phyloP scores from a whole-genome alignment of 2,329 filamentous ascomycete species.

The Helotiales sp. region DNA sequence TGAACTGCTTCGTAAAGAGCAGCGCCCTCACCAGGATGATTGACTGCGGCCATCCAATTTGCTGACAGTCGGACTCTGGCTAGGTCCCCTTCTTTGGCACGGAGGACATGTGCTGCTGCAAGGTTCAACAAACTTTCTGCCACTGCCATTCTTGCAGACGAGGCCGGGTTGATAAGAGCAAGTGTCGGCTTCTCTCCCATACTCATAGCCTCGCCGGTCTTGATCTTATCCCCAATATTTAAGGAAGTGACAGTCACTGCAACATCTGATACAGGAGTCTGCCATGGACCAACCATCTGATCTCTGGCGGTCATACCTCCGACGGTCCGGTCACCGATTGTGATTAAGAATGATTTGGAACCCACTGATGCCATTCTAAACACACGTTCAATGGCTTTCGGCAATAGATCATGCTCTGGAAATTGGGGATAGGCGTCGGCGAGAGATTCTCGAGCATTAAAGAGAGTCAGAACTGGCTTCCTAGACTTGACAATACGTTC shows the following conservation, averaged over 20 bases:
- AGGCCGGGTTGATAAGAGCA: conserved; percentile 84
- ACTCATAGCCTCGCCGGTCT: conserved; percentile 92
- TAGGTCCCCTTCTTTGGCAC: conserved; percentile 43
- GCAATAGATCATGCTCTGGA: conserved; percentile 43
- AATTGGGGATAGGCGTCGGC: conserved; percentile 48
- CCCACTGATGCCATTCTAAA: conserved; percentile 85
- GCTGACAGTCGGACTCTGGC: conserved; percentile 84
- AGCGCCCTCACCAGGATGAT: conserved; percentile 85
- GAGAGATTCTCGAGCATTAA: conserved; percentile 68
- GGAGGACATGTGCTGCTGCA: conserved; percentile 68
- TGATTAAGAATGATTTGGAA: conserved; percentile 97
- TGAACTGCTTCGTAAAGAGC: conserved; percentile 91
- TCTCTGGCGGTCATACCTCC: conserved; percentile 86
- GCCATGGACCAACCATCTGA: conserved; percentile 97
- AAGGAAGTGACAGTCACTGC: conserved; percentile 88
- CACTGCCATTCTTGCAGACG: conserved; percentile 95
- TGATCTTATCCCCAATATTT: conserved; percentile 62
- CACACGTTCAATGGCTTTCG: conserved; percentile 75
- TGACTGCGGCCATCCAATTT: conserved; percentile 56
- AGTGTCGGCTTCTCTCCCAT: conserved; percentile 92
- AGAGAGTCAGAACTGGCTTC: conserved; percentile 65
- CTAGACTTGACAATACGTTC: conserved; percentile 71
- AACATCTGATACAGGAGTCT: conserved; percentile 89
- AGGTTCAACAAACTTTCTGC: conserved; percentile 93
- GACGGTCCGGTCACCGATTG: conserved; percentile 90